Percentiles rank a stretch among this genome's conserved stretches.
phyloP scores from a whole-genome alignment of 2,329 filamentous ascomycete genomes.

The Pezicula radicicola region DNA sequence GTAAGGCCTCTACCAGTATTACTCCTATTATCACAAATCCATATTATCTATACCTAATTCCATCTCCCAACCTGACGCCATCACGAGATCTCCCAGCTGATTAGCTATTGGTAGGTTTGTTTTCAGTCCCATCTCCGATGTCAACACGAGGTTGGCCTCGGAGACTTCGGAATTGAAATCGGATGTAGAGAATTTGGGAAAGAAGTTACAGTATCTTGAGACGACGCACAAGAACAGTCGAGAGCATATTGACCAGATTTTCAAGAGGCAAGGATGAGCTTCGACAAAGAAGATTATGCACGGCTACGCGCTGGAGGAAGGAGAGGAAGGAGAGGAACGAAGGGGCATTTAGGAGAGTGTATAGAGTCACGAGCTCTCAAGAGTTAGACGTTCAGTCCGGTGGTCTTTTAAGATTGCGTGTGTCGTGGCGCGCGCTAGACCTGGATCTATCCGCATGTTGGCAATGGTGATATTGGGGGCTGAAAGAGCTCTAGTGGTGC shows the following conservation, averaged over 20 bases:
- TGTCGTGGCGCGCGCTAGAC: too few relatives aligned
- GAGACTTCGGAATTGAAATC: conserved; percentile 74
- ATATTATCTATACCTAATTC: conserved; percentile 8
- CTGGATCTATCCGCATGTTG: too few relatives aligned
- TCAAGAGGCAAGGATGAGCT: conserved; percentile 47
- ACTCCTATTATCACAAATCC: conserved; percentile 2
- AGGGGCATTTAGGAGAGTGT: background rate
- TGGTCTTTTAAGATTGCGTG: too few relatives aligned
- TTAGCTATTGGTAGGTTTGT: conserved; percentile 70
- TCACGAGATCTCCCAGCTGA: background rate
- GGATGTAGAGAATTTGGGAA: conserved; percentile 78
- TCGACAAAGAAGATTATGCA: conserved; percentile 10
- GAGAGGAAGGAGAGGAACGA: conserved; percentile 30
- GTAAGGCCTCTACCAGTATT: conserved; percentile 47
- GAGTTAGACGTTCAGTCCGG: too few relatives aligned
- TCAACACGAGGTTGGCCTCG: conserved; percentile 71
- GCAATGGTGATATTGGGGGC: too few relatives aligned
- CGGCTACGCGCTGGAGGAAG: background rate
- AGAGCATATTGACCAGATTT: conserved; percentile 85
- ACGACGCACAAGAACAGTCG: conserved; percentile 94
- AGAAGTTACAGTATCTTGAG: conserved; percentile 90
- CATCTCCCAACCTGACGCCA: conserved; percentile 11
- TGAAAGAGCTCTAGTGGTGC: too few relatives aligned
- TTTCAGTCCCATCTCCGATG: conserved; percentile 65
- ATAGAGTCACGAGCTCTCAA: too few relatives aligned